Evolutionary conservation across 768 basidiomycete species (phyloP).

Genomic region (Russula olivacea): DNA sequence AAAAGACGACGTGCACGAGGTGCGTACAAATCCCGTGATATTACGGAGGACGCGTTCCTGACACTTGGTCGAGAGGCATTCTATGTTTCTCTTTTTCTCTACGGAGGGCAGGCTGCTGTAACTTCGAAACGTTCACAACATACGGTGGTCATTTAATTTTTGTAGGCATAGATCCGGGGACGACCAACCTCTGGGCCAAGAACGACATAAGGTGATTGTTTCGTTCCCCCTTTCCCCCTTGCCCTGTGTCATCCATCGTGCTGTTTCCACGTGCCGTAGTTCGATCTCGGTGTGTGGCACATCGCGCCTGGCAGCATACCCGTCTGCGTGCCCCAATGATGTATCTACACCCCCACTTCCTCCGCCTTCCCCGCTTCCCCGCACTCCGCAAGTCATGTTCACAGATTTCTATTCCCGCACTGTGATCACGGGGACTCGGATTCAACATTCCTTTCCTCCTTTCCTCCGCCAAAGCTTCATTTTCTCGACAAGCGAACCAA

Average conservation of each 20-base stretch:
- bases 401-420: neutral
- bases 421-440: neutral
- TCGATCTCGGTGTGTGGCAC: neutral
- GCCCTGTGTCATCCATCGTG: neutral
- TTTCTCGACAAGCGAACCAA: neutral
- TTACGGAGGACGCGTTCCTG: constrained; percentile 5
- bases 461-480: neutral
- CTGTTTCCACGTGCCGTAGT: neutral
- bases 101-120: neutral
- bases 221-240: constrained; percentile 2
- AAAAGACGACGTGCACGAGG: constrained; percentile 6
- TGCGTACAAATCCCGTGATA: constrained; percentile 13
- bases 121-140: neutral
- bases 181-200: neutral
- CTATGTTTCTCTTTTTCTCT: constrained; percentile 5
- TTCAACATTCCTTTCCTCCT: neutral
- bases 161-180: neutral
- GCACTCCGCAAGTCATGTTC: neutral
- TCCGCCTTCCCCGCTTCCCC: constrained; percentile 13
- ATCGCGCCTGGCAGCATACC: neutral
- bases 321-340: neutral
- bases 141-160: neutral
- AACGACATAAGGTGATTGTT: constrained; percentile 2
- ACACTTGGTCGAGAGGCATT: constrained; percentile 1
- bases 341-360: constrained; percentile 1